Conservation (phyloP, 495 filamentous ascomycete genomes). For the Jackrogersella multiformis region DNA sequence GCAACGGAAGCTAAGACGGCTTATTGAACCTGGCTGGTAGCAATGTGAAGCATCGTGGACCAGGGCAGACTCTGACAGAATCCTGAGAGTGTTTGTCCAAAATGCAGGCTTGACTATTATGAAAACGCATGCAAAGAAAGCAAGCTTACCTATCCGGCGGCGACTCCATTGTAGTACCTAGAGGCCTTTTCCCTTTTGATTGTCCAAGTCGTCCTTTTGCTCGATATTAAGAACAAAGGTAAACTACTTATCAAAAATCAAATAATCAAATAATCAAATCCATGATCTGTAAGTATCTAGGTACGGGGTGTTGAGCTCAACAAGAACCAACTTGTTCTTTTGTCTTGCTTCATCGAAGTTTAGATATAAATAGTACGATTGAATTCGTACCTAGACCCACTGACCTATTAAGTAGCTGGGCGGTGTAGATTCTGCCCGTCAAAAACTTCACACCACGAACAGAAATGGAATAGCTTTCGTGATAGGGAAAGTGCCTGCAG, state of each 20-base stretch:
- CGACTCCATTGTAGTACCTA: slow-evolving; percentile 41
- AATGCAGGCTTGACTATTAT: not conserved
- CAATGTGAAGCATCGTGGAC: not conserved
- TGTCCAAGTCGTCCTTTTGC: slow-evolving; percentile 2
- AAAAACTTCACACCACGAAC: not conserved
- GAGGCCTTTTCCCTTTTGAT: slow-evolving; percentile 7
- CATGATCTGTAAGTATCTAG: slow-evolving; percentile 21
- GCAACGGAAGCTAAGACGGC: not conserved
- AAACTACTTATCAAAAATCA: too few species aligned
- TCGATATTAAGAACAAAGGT: slow-evolving; percentile 39
- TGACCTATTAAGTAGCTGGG: not conserved
- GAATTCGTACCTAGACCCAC: too few species aligned
- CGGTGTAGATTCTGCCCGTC: slow-evolving; percentile 6
- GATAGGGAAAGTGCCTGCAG: slow-evolving; percentile 2
- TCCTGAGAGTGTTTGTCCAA: slow-evolving; percentile 4
- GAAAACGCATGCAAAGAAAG: slow-evolving; percentile 21
- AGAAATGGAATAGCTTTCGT: slow-evolving; percentile 1
- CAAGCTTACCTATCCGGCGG: slow-evolving; percentile 43
- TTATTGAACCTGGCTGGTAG: not conserved
- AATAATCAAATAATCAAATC: not conserved
- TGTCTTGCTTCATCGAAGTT: not conserved
- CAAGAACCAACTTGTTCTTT: not conserved
- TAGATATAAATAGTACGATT: too few species aligned
- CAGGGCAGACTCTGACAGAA: not conserved
- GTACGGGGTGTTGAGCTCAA: slow-evolving; percentile 4